phyloP scores from a whole-genome alignment of 257 asterid genomes.

The Scutellaria barbata region DNA sequence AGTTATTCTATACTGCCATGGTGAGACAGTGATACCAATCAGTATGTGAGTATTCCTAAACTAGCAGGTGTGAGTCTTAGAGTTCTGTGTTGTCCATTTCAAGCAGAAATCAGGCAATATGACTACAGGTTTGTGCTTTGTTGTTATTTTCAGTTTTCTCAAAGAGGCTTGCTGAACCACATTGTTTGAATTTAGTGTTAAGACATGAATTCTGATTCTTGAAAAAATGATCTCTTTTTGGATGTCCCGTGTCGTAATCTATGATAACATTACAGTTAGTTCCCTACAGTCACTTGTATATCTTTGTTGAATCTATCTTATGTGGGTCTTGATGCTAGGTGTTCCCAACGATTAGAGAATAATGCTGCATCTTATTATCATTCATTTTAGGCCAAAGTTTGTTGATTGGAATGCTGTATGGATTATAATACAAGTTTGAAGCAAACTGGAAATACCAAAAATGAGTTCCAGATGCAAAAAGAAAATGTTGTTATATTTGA shows the following conservation, averaged over 20 bases:
- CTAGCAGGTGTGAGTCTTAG: not conserved
- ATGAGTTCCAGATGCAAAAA: too few relatives aligned
- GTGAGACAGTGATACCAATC: not conserved
- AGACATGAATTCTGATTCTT: not conserved
- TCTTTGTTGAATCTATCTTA: not conserved
- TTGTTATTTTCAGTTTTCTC: not conserved
- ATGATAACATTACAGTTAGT: not conserved
- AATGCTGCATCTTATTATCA: slow-evolving; percentile 2
- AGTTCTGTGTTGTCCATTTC: not conserved
- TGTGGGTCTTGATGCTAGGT: not conserved
- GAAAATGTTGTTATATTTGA: too few relatives aligned
- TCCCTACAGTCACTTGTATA: not conserved
- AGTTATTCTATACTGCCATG: not conserved
- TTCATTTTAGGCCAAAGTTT: not conserved
- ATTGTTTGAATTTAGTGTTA: not conserved
- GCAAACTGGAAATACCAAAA: too few relatives aligned
- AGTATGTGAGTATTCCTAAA: not conserved
- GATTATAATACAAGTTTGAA: too few relatives aligned
- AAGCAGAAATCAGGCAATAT: not conserved
- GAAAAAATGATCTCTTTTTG: not conserved
- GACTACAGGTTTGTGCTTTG: not conserved
- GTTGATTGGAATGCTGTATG: slow-evolving; percentile 9
- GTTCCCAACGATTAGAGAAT: not conserved
- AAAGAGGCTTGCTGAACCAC: not conserved
- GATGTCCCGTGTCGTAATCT: not conserved